Percentiles rank a stretch among this genome's conserved stretches.
These are phyloP conservation scores for Lasiosphaeris hirsuta DNA, from an alignment of 495 filamentous ascomycete species.

Conservation along the genomic window DNA sequence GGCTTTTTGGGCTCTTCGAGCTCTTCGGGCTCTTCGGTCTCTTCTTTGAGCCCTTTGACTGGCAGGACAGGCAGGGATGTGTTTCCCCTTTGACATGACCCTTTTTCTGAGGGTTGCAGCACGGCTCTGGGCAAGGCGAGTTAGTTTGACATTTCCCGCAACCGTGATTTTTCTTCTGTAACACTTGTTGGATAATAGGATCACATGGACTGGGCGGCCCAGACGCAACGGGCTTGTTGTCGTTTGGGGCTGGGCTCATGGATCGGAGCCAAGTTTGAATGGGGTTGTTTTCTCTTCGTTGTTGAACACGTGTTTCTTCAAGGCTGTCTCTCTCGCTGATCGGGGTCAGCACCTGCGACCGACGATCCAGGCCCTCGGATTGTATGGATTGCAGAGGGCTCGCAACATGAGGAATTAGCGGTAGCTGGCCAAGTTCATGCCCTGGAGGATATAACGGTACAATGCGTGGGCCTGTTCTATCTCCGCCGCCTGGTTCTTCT, in stretches of 20 bases:
- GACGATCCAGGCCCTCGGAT: slow-evolving; percentile 10
- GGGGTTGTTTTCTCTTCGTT: slow-evolving; percentile 14
- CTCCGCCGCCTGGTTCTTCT: background rate
- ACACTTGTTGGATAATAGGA: no score
- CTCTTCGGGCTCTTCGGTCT: no score
- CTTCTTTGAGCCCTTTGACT: no score
- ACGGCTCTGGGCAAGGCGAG: no score
- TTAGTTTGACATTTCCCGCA: no score
- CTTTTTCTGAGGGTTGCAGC: no score
- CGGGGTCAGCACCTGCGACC: slow-evolving; percentile 19
- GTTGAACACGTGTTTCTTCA: slow-evolving; percentile 12
- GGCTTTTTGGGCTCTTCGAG: no score
- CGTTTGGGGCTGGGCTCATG: slow-evolving; percentile 5
- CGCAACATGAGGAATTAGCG: slow-evolving; percentile 11
- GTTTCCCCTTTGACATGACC: no score
- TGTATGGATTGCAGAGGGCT: slow-evolving; percentile 5
- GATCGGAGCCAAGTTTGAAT: slow-evolving; percentile 18
- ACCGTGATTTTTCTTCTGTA: no score
- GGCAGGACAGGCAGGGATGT: no score
- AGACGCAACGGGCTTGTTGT: slow-evolving; percentile 4
- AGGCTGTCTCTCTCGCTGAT: slow-evolving; percentile 24
- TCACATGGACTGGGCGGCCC: background rate
- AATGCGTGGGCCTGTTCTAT: background rate
- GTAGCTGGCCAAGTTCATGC: slow-evolving; percentile 5
- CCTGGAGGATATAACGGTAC: slow-evolving; percentile 16